Evolutionary conservation across 2,329 filamentous ascomycete genomes (phyloP).

Genomic region (Botrytis aclada): DNA sequence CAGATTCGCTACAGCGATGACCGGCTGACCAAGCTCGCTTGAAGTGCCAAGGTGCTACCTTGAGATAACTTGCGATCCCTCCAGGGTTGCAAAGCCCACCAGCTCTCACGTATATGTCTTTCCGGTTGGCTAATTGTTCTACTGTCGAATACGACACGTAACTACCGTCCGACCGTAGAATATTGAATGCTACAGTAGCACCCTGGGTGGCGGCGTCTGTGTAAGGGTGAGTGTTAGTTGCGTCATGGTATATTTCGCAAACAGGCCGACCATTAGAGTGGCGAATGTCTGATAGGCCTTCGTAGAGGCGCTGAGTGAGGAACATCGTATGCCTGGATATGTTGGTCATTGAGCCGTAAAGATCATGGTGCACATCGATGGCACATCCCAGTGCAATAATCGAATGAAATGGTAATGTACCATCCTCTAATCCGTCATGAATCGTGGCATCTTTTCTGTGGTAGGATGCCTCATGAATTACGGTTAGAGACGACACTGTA

Average conservation of each 20-base stretch:
- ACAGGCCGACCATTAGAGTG: conserved; percentile 59
- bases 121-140: conserved; percentile 79
- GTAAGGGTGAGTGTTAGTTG: conserved; percentile 35
- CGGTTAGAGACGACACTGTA: conserved; percentile 84
- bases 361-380: conserved; percentile 60
- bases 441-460: conserved; percentile 71
- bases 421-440: conserved; percentile 83
- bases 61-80: conserved; percentile 69
- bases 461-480: conserved; percentile 71
- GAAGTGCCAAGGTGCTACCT: conserved; percentile 75
- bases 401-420: conserved; percentile 83
- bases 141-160: conserved; percentile 80
- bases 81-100: conserved; percentile 91
- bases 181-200: conserved; percentile 79
- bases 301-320: conserved; percentile 57
- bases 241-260: conserved; percentile 35
- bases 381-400: conserved; percentile 80
- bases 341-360: conserved; percentile 68
- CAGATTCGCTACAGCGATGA: conserved; percentile 78
- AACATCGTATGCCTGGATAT: conserved; percentile 69
- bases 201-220: conserved; percentile 47
- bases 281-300: conserved; percentile 54
- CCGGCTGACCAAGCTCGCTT: conserved; percentile 79
- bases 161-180: conserved; percentile 63
- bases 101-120: conserved; percentile 77